Conservation (phyloP, 495 filamentous ascomycete genomes). For the Bryoglossum gracile region DNA sequence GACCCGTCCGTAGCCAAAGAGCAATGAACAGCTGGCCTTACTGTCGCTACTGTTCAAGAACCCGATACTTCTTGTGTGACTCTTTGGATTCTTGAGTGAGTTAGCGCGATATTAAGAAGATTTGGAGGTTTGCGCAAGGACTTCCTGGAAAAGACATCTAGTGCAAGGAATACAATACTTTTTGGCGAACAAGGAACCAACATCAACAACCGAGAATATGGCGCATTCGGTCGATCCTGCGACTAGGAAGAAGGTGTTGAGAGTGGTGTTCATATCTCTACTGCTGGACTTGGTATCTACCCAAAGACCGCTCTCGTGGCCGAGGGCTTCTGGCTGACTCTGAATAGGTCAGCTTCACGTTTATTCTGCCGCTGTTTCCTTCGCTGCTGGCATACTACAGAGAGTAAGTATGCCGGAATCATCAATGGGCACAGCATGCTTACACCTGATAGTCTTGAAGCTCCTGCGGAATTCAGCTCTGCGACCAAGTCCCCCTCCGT, state of each 20-base stretch:
- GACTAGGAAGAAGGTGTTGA: conserved; percentile 72
- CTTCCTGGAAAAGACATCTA: no score
- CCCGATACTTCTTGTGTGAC: not conserved
- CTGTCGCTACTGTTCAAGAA: conserved; percentile 8
- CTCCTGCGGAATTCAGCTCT: conserved; percentile 42
- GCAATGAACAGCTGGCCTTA: conserved; percentile 20
- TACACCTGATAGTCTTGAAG: conserved; percentile 36
- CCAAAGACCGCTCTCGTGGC: no score
- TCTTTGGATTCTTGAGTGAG: not conserved
- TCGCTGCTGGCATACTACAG: conserved; percentile 94
- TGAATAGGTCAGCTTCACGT: conserved; percentile 77
- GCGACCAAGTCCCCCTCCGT: conserved; percentile 46
- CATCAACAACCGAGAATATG: conserved; percentile 10
- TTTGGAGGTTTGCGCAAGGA: not conserved
- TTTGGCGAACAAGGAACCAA: no score
- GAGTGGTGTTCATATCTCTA: conserved; percentile 55
- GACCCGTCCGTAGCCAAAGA: no score
- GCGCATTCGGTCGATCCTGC: conserved; percentile 34
- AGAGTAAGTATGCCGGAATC: conserved; percentile 6
- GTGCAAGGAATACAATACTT: no score
- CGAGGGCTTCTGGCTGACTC: not conserved
- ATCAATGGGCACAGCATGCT: not conserved
- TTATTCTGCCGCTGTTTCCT: conserved; percentile 94
- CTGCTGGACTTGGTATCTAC: conserved; percentile 49
- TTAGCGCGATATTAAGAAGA: not conserved